Evolutionary conservation across 169 alveolate species (phyloP).

Genomic region (Babesia sp.): DNA sequence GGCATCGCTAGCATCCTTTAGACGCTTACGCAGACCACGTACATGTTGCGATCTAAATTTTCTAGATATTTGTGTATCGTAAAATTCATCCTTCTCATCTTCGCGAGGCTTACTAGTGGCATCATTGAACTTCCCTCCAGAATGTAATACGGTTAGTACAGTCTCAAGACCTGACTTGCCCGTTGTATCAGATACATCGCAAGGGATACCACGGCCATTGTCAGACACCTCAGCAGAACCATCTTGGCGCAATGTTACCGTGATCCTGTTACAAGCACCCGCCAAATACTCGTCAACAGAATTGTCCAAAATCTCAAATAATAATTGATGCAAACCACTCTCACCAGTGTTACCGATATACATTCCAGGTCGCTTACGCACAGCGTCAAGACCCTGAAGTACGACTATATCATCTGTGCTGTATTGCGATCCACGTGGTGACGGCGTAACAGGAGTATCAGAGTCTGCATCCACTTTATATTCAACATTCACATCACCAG

Average conservation of each 20-base stretch:
- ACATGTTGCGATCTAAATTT: constrained; percentile 9
- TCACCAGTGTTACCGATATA: constrained; percentile 80
- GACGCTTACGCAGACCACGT: constrained; percentile 21
- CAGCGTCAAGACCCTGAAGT: constrained; percentile 83
- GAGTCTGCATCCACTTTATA: not conserved
- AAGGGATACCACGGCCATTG: constrained; percentile 83
- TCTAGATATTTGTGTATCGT: constrained; percentile 3
- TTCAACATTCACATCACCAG: not conserved
- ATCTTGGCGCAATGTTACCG: constrained; percentile 69
- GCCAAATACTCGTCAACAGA: constrained; percentile 81
- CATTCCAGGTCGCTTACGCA: constrained; percentile 85
- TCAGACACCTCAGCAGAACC: constrained; percentile 73
- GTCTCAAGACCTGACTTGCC: constrained; percentile 78
- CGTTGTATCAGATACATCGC: constrained; percentile 73
- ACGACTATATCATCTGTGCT: constrained; percentile 77
- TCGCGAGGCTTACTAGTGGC: constrained; percentile 19
- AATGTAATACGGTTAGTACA: constrained; percentile 78
- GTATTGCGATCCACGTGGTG: constrained; percentile 26
- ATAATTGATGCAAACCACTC: constrained; percentile 80
- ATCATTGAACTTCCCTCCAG: constrained; percentile 84
- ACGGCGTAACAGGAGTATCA: constrained; percentile 5
- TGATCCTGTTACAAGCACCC: constrained; percentile 72
- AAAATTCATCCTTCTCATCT: constrained; percentile 34
- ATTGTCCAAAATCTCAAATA: constrained; percentile 81
- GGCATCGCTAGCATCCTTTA: constrained; percentile 30